Conservation (phyloP, 2,329 filamentous ascomycete genomes). For the Tolypocladium ovalisporum region DNA sequence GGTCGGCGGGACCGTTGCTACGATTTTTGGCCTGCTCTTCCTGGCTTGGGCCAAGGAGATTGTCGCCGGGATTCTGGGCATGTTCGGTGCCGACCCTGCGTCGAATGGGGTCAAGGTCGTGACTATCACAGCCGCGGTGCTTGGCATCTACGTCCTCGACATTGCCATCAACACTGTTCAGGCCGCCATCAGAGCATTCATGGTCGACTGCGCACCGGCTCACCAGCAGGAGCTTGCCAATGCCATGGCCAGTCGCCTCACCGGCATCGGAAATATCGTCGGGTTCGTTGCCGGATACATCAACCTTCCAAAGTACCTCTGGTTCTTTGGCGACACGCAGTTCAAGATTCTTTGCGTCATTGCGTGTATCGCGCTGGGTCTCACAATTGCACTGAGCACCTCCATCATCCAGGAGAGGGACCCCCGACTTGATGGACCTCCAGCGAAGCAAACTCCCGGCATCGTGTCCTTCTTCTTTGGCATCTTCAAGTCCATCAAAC, state of each 20-base stretch:
- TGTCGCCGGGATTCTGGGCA: slow-evolving; percentile 52
- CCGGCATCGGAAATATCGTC: slow-evolving; percentile 80
- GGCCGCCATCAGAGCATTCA: slow-evolving; percentile 82
- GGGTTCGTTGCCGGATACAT: slow-evolving; percentile 83
- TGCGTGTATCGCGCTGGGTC: slow-evolving; percentile 60
- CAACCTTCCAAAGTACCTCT: slow-evolving; percentile 62
- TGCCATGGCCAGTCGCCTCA: slow-evolving; percentile 82
- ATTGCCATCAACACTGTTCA: slow-evolving; percentile 97
- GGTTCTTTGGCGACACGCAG: slow-evolving; percentile 77
- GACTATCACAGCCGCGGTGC: slow-evolving; percentile 68
- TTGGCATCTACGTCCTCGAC: slow-evolving; percentile 83
- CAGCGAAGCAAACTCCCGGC: slow-evolving; percentile 48
- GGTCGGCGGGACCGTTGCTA: slow-evolving; percentile 57
- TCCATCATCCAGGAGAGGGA: slow-evolving; percentile 65
- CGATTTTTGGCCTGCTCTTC: slow-evolving; percentile 54
- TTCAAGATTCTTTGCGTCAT: slow-evolving; percentile 89
- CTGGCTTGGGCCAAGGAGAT: slow-evolving; percentile 67
- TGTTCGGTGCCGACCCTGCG: slow-evolving; percentile 61
- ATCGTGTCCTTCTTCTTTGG: slow-evolving; percentile 69
- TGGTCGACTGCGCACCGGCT: slow-evolving; percentile 82
- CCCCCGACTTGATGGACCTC: slow-evolving; percentile 59
- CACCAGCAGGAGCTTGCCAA: slow-evolving; percentile 93
- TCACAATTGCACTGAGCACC: slow-evolving; percentile 63
- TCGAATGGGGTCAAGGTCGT: slow-evolving; percentile 52
- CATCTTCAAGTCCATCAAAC: slow-evolving; percentile 65